phyloP scores from a whole-genome alignment of 2,329 filamentous ascomycete species.

The Aspergillus piperis region DNA sequence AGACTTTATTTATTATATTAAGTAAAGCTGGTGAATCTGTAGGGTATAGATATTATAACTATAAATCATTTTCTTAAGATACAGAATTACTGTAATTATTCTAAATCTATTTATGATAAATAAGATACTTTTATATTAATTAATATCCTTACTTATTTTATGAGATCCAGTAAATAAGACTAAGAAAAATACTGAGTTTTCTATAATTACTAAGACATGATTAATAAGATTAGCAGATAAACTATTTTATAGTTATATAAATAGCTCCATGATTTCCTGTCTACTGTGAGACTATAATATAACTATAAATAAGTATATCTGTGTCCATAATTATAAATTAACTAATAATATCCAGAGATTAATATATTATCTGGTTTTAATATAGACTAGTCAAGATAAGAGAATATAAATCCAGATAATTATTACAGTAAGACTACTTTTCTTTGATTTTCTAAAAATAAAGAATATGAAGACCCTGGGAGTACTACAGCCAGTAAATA shows the following conservation, averaged over 20 bases:
- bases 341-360: slow-evolving; percentile 32
- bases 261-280: slow-evolving; percentile 32
- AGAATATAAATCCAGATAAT: slow-evolving; percentile 23
- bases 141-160: too few relatives aligned
- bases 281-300: slow-evolving; percentile 28
- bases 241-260: slow-evolving; percentile 32
- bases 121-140: too few relatives aligned
- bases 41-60: slow-evolving; percentile 34
- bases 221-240: slow-evolving; percentile 30
- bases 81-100: too few relatives aligned
- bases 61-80: slow-evolving; percentile 40
- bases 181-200: slow-evolving; percentile 22
- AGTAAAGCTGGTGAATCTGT: slow-evolving; percentile 30
- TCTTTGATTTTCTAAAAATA: slow-evolving; percentile 12
- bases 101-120: too few relatives aligned
- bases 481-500: slow-evolving; percentile 22
- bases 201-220: slow-evolving; percentile 8
- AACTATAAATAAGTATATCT: slow-evolving; percentile 30
- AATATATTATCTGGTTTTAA: slow-evolving; percentile 32
- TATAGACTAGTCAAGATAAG: slow-evolving; percentile 21
- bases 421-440: slow-evolving; percentile 4
- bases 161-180: slow-evolving; percentile 38
- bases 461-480: slow-evolving; percentile 25
- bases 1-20: slow-evolving; percentile 36
- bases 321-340: slow-evolving; percentile 26